These are phyloP conservation scores for Ustilago loliicola DNA, from an alignment of 1,284 basidiomycete genomes.

Conservation along the genomic window DNA sequence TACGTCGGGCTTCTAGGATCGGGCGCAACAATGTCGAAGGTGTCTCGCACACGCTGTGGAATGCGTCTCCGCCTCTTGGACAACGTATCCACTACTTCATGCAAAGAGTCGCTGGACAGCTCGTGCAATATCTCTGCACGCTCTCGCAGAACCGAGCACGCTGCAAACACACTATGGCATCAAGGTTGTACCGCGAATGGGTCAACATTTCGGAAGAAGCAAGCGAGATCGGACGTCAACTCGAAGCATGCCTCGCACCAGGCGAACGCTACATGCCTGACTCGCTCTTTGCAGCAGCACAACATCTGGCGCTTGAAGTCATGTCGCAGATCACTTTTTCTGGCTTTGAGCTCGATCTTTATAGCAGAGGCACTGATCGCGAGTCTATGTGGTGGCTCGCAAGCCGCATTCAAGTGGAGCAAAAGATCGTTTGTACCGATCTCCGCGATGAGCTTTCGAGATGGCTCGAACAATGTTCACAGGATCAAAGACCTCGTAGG, in stretches of 20 bases:
- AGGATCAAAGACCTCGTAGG: conserved; percentile 16
- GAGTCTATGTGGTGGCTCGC: conserved; percentile 52
- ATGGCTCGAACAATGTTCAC: conserved; percentile 11
- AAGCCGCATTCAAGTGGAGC: conserved; percentile 46
- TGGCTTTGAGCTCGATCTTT: conserved; percentile 83
- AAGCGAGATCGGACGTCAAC: conserved; percentile 27
- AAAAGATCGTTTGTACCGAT: conserved; percentile 37
- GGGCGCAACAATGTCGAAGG: conserved; percentile 41
- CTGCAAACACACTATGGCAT: conserved; percentile 46
- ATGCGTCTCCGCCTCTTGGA: conserved; percentile 32
- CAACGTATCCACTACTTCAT: conserved; percentile 44
- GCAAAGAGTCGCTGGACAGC: conserved; percentile 46
- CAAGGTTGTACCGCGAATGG: conserved; percentile 51
- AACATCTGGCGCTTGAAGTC: conserved; percentile 76
- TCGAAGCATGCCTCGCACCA: conserved; percentile 28
- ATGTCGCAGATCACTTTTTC: conserved; percentile 80
- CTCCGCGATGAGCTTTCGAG: conserved; percentile 38
- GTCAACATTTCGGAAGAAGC: conserved; percentile 50
- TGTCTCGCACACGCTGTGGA: conserved; percentile 30
- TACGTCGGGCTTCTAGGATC: conserved; percentile 34
- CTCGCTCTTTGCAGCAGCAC: conserved; percentile 72
- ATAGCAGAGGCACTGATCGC: conserved; percentile 72
- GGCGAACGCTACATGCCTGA: conserved; percentile 39
- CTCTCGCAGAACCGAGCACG: conserved; percentile 59
- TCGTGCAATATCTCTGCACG: conserved; percentile 49